Evolutionary conservation across 768 basidiomycete genomes (phyloP), one percentile per base, ranked within the genome.

Genomic region (Serendipita sp.): DNA sequence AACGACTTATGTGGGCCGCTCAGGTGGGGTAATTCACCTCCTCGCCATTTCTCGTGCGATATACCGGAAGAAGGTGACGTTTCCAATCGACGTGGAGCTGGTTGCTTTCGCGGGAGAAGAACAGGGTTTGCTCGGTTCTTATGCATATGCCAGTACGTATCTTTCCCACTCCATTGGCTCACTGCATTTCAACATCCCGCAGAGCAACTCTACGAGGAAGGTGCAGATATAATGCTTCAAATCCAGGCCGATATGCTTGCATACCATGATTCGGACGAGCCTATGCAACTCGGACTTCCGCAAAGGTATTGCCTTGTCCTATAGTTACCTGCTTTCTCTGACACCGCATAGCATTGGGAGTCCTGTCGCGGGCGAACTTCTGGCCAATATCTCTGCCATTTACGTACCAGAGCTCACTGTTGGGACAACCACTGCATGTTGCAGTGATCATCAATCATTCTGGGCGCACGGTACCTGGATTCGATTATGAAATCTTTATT

Each of bases 191-290:
- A 38, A n/a, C 22, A 0, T 60, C 26, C 58, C 26, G 1, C 67
- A 90, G 88, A 75, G 22, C 76, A 84, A 68, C 69, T 93, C 69
- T 77, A 82, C 62, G 73, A 72, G 30, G 71, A 72, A 20, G 75
- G 80, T 63, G 83, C 82, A 26, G 85, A 90, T 66, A 74, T 95
- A 50, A 82, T 86, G 0, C 69, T 95, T 34, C 89, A 94, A 81
- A 77, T 94, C 56, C 93, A 95, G 71, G 88, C 88, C 0, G 93
- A 96, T 68, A 95, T 95, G 93, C 78, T 89, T 43, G 93, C 82
- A 0, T 95, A 92, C 70, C 89, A 83, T 65, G 82, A 76, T 20
- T 81, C 82, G 0, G 80, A 79, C 28, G 93, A 96, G 73, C 88
- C 89, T 13, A 71, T 80, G 1, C 93, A 96, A 70, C 79, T 96